Base-by-base conservation (phyloP, 192 early-diverging fungal genomes). In the Umbelopsis vinacea region DNA sequence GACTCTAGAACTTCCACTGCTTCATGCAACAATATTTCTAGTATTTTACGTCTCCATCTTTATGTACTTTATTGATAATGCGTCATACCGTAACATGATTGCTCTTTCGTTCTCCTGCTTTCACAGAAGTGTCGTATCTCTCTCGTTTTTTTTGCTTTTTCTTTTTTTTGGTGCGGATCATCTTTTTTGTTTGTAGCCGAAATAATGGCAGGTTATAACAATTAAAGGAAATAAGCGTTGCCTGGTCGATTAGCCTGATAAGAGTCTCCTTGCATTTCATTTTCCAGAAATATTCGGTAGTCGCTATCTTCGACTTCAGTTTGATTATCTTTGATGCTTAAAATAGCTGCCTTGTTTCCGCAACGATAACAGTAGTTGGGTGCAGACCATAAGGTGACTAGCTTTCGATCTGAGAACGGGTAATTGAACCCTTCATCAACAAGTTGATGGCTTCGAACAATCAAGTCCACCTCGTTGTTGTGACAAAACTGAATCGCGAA, bases 361-460 rank as follows among this genome's bases (percentile, higher is more conserved):
- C 92, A 92, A 24, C 94, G 86, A 72, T 94, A 93, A 78, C 94
- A 96, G 72, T 96, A 95, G 54, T 88, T 89, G 8, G 91, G 91
- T 35, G 93, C 92, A 11, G 91, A 93, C 93, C 93, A 96, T 9
- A 96, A 90, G 0, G 93, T 95, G 4, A 87, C 88, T 8, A 96
- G 83, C 68, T 87, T 85, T 68, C 93, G 89, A 72, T 94, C 92
- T 45, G 69, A 22, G 71, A 79, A 79, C 14, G 77, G 77, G 60
- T 74, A 79, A 48, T 79, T 73, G 38, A 74, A 79, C 6, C 77
- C 77, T 60, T 79, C 77, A 50, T 79, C 77, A 22, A 79, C 77
- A 37, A 79, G 67, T 55, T 79, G 77, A 71, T 79, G 77, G 40
- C 73, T 74, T 55, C 77, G 69, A 23, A 79, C 77, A 37, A 79